Percentiles rank a stretch among this genome's conserved stretches.
phyloP scores from a whole-genome alignment of 352 stramenopile species.

The Pythium periplocum region DNA sequence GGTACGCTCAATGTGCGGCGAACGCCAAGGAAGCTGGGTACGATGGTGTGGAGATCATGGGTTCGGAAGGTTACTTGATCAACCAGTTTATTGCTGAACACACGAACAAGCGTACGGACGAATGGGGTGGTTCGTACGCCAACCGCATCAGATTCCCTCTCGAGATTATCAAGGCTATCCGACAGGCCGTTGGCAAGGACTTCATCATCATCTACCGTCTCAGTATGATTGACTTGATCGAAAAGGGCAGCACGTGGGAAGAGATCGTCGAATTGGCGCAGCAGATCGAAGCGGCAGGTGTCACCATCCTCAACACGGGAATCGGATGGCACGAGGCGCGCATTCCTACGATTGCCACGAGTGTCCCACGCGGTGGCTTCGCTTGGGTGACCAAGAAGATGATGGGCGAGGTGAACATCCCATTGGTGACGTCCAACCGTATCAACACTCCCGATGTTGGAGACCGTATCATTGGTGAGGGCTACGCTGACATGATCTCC shows the following conservation, averaged over 20 bases:
- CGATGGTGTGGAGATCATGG: slow-evolving; percentile 99
- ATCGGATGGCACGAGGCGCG: slow-evolving; percentile 98
- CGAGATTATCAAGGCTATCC: slow-evolving; percentile 90
- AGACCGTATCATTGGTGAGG: slow-evolving; percentile 85
- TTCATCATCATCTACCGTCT: slow-evolving; percentile 98
- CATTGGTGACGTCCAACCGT: slow-evolving; percentile 95
- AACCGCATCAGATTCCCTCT: slow-evolving; percentile 94
- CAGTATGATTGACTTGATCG: slow-evolving; percentile 95
- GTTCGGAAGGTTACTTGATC: slow-evolving; percentile 97
- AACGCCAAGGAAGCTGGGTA: slow-evolving; percentile 91
- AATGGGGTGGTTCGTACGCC: slow-evolving; percentile 91
- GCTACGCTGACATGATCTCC: slow-evolving; percentile 79
- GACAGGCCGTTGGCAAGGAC: slow-evolving; percentile 88
- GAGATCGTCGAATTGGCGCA: slow-evolving; percentile 90
- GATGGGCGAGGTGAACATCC: slow-evolving; percentile 83
- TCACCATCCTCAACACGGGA: slow-evolving; percentile 97
- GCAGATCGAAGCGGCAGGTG: slow-evolving; percentile 89
- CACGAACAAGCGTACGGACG: slow-evolving; percentile 93
- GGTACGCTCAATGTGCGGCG: slow-evolving; percentile 89
- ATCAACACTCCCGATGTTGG: slow-evolving; percentile 94
- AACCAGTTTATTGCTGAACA: slow-evolving; percentile 96
- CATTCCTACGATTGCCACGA: slow-evolving; percentile 96
- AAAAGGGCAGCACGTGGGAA: slow-evolving; percentile 82
- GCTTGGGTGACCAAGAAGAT: slow-evolving; percentile 93
- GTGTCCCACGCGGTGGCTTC: slow-evolving; percentile 93